Base-by-base conservation (phyloP, 2,329 filamentous ascomycete genomes). In the Neonectria faginata region DNA sequence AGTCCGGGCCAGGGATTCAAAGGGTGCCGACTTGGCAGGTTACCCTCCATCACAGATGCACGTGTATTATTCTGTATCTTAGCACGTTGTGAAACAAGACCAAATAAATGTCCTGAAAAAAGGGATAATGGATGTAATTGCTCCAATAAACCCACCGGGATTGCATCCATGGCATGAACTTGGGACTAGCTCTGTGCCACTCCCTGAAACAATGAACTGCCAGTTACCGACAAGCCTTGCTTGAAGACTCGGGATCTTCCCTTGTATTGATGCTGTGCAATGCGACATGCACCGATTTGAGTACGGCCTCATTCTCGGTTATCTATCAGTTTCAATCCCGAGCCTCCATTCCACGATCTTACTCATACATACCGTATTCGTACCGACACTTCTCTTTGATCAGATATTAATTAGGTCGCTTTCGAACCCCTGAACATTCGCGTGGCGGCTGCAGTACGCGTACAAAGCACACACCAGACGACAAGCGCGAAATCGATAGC, bases 61-160 rank as follows among this genome's bases (percentile, higher is more conserved):
- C 51, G 60, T 55, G 36, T 58, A 63, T 54, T 33, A 20, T 58
- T 59, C 16, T 59, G 61, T 59, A 64, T 41, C 44, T 51, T 44
- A 51, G 55, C 60, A 50, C 51, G 33, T 44, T 55, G 44, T 27
- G 33, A 64, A 59, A 59, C 50, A 64, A 22, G 27, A 64, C 16
- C 50, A 7, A 39, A 14, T n/a, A 54, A 25, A 58, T 42, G 18
- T 58, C 20, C 55, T 22, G 42, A 63, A 39, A 14, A 25, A 39
- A 14, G 48, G 45, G 50, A 63, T 18, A 36, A 48, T 11, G 3
- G n/a, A 45, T 20, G 27, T 39, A 47, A 20, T 42, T 11, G 22
- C 16, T 36, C 47, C 54, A 45, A 53, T 47, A 29, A 22, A 3
- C 22, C 22, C 22, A 22, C 22, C 22, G 45, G 45, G 20, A 27